Evolutionary conservation across 1,284 basidiomycete genomes (phyloP), one percentile per base, ranked within the genome.

Genomic region (Rhodotorula sp.): DNA sequence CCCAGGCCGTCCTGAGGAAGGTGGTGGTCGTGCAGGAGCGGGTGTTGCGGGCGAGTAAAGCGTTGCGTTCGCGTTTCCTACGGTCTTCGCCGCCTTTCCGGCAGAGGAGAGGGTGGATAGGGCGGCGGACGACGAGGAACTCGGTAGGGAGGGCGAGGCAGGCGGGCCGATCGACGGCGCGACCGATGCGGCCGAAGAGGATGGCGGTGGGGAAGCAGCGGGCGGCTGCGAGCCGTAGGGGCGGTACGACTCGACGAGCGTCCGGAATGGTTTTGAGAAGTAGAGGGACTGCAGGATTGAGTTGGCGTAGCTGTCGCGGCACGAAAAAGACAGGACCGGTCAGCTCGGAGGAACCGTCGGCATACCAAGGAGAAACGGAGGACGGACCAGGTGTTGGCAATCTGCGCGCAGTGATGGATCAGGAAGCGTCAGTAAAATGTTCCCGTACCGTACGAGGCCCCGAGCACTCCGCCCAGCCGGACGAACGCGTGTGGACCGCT

Each of bases 221-320:
- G 55, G 59, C 47, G 55, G 67, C 27, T 53, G 59, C 29, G 59
- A 54, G 36, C 62, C 47, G 61, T 55, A n/a, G 76, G 79, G 61
- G n/a, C 49, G 81, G 69, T 87, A 84, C 59, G 87, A 84, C 59
- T 87, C 84, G 71, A 92, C 82, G 67, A 90, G 88, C 54, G 90
- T 86, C 51, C 90, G 85, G 78, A 93, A 91, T 0, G 90, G 90
- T n/a, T 84, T 81, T 75, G 90, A 91, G 75, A 89, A 90, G 82
- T 97, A 99, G 64, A 99, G 87, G 0, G 95, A 90, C 81, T 99
- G 95, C 17, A 99, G 85, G 36, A 99, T 92, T 24, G 95, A 98
- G 82, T 98, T 99, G 83, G 91, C 94, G 81, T 99, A 99, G 82
- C 92, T 93, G 80, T 44, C 19, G 39, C 39, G 11, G 13, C 60